Percentiles rank a stretch among this genome's conserved stretches.
phyloP scores from a whole-genome alignment of 2,329 filamentous ascomycete species.

The Diaporthe humulicola region DNA sequence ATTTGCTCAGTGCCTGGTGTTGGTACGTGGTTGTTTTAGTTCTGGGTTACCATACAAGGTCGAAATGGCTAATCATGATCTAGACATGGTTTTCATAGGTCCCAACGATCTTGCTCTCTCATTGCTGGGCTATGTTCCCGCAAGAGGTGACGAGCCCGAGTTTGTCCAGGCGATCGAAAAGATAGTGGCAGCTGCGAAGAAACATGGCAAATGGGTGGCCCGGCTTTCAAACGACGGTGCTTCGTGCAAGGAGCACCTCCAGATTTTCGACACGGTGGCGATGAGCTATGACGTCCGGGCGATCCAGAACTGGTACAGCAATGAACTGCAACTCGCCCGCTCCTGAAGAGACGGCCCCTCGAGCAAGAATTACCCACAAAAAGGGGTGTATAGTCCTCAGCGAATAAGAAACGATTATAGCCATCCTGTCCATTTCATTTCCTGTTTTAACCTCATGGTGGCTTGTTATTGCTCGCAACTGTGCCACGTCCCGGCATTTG shows the following conservation, averaged over 20 bases:
- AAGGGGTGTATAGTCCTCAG: background rate
- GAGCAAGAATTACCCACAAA: background rate
- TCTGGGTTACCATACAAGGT: accelerated
- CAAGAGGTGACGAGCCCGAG: background rate
- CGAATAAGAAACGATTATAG: background rate
- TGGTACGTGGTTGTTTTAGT: background rate
- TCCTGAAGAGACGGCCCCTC: background rate
- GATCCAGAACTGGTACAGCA: background rate
- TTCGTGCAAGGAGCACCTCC: background rate
- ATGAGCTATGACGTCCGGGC: background rate
- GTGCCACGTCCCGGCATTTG: too few relatives aligned
- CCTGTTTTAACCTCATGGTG: background rate
- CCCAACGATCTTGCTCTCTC: slow-evolving; percentile 3
- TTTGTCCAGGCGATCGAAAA: background rate
- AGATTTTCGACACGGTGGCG: background rate
- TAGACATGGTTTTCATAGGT: slow-evolving; percentile 1
- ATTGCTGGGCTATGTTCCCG: background rate
- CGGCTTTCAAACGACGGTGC: background rate
- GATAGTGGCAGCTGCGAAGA: background rate
- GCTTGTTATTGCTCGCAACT: background rate
- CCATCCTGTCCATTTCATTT: too few relatives aligned
- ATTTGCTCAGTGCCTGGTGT: background rate
- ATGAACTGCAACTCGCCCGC: background rate
- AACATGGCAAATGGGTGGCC: slow-evolving; percentile 1
- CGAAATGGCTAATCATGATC: background rate